These are phyloP conservation scores for Colletotrichum lindemuthianum DNA, from an alignment of 2,329 filamentous ascomycete species.

Conservation along the genomic window DNA sequence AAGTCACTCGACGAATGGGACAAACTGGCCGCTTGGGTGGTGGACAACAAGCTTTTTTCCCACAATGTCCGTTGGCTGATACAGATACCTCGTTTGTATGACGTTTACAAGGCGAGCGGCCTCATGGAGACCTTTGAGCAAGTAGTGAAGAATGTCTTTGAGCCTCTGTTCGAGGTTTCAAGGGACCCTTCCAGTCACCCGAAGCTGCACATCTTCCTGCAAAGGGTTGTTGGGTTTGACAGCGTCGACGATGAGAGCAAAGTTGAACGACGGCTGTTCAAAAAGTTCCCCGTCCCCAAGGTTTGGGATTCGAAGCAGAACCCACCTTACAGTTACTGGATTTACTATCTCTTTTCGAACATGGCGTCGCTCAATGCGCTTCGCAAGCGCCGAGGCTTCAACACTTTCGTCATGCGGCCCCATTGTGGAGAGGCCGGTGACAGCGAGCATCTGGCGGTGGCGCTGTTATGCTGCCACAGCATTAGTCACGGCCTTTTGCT, in stretches of 20 bases:
- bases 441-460: conserved; percentile 93
- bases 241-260: conserved; percentile 99
- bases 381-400: conserved; percentile 92
- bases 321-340: conserved; percentile 98
- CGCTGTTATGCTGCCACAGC: conserved; percentile 91
- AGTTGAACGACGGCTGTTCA: conserved; percentile 90
- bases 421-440: conserved; percentile 98
- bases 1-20: conserved; percentile 95
- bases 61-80: conserved; percentile 98
- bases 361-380: conserved; percentile 91
- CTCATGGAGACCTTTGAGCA: conserved; percentile 92
- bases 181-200: conserved; percentile 86
- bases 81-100: conserved; percentile 92
- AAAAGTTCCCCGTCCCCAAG: conserved; percentile 91
- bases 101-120: conserved; percentile 91
- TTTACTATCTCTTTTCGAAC: conserved; percentile 97
- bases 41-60: conserved; percentile 97
- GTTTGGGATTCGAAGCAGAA: conserved; percentile 94
- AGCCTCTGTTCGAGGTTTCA: conserved; percentile 94
- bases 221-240: conserved; percentile 96
- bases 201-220: conserved; percentile 93
- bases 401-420: conserved; percentile 90
- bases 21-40: conserved; percentile 95
- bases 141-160: conserved; percentile 90
- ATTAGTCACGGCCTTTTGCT: conserved; percentile 95